Percentiles rank a stretch among this genome's conserved stretches.
Conservation (phyloP, 2,329 filamentous ascomycete genomes). For the Hypoxylon sp. region DNA sequence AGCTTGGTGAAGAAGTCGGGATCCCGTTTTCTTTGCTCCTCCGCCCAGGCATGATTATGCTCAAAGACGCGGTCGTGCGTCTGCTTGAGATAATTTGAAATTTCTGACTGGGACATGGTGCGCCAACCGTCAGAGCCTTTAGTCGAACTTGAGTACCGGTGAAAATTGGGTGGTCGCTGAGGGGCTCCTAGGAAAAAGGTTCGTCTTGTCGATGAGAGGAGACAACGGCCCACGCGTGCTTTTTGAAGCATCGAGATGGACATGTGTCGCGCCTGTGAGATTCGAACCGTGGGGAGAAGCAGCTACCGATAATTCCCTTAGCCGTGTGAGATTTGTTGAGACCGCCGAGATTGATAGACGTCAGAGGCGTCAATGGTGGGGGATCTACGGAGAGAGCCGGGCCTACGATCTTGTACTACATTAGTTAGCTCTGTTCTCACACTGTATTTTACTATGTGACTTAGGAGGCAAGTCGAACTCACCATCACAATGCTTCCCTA, state of each 20-base stretch:
- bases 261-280: conserved; percentile 10
- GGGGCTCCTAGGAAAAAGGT: conserved; percentile 7
- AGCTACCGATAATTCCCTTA: neutral
- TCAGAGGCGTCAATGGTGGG: conserved; percentile 39
- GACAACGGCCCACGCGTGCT: conserved; percentile 18
- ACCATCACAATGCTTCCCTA: neutral
- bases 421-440: conserved; percentile 16
- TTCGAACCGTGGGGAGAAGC: conserved; percentile 16
- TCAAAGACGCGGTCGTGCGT: conserved; percentile 78
- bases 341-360: conserved; percentile 26
- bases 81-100: conserved; percentile 71
- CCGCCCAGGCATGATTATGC: conserved; percentile 77
- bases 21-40: conserved; percentile 70
- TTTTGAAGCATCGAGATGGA: conserved; percentile 36
- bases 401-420: conserved; percentile 22
- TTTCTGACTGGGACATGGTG: conserved; percentile 56
- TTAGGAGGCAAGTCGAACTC: neutral
- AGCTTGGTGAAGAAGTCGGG: conserved; percentile 77
- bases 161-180: conserved; percentile 14
- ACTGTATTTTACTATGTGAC: conserved; percentile 19
- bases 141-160: conserved; percentile 35
- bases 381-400: conserved; percentile 33
- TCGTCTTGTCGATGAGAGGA: conserved; percentile 31
- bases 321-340: conserved; percentile 41
- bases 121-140: conserved; percentile 33